Evolutionary conservation across 2,329 filamentous ascomycete species (phyloP).

Genomic region (Botrytis medusae): DNA sequence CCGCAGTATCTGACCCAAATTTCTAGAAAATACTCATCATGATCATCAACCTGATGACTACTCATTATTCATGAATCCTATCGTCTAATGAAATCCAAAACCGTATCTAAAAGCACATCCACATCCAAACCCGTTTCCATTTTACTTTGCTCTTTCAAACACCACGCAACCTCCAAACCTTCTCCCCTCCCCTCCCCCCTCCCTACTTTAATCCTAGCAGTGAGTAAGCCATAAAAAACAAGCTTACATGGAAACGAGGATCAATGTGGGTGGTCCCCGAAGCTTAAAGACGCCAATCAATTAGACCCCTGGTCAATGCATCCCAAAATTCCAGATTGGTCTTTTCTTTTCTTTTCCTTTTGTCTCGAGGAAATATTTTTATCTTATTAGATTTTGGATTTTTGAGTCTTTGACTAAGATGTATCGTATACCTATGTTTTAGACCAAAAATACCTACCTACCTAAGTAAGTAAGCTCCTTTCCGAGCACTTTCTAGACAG

Average conservation of each 20-base stretch:
- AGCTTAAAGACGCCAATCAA: constrained; percentile 24
- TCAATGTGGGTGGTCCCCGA: constrained; percentile 19
- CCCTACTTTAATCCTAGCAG: neutral
- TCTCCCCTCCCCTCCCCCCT: neutral
- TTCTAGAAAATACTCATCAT: neutral
- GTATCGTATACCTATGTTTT: neutral
- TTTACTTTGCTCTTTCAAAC: neutral
- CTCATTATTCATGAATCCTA: neutral
- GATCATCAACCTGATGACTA: constrained; percentile 4
- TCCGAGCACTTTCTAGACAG: neutral
- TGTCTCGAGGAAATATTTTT: neutral
- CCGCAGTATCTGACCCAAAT: neutral
- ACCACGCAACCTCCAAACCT: neutral
- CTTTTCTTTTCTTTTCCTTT: neutral
- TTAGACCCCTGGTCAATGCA: constrained; percentile 15
- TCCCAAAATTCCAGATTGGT: constrained; percentile 11
- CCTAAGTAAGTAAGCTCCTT: neutral
- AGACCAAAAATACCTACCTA: neutral
- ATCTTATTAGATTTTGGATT: neutral
- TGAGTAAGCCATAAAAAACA: constrained; percentile 12
- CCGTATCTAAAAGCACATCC: neutral
- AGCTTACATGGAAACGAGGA: constrained; percentile 12
- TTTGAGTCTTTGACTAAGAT: neutral
- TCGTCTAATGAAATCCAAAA: neutral
- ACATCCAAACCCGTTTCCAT: neutral